Evolutionary conservation across 495 filamentous ascomycete species (phyloP).

Genomic region (Mytilinidion resinicola): DNA sequence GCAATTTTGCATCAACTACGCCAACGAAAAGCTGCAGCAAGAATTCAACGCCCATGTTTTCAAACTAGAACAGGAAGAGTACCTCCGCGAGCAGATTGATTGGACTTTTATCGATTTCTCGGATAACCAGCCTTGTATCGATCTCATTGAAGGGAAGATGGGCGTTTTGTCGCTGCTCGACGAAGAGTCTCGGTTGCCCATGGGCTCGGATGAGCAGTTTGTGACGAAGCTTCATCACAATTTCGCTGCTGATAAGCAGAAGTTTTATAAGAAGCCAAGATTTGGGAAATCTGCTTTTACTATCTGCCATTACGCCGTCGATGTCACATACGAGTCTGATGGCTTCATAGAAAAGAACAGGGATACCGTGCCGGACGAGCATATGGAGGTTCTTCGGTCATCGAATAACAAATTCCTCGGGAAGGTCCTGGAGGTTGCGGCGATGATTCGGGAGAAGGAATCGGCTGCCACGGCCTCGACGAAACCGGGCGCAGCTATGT

Average conservation of each 20-base stretch:
- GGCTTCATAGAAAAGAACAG: constrained; percentile 99
- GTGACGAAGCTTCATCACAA: constrained; percentile 96
- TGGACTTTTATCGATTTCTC: constrained; percentile 99
- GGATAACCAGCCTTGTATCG: constrained; percentile 99
- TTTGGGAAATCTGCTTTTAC: constrained; percentile 98
- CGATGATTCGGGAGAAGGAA: constrained; percentile 85
- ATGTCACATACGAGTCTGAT: constrained; percentile 99
- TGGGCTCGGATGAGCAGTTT: constrained; percentile 96
- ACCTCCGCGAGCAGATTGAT: constrained; percentile 92
- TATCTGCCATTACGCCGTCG: constrained; percentile 96
- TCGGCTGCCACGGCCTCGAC: constrained; percentile 61
- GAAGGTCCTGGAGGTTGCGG: constrained; percentile 78
- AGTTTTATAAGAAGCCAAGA: constrained; percentile 96
- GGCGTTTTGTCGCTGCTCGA: constrained; percentile 89
- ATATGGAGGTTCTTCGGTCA: constrained; percentile 81
- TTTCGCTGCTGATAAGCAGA: constrained; percentile 84
- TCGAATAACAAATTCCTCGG: constrained; percentile 82
- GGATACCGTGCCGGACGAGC: constrained; percentile 97
- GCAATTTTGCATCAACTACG: constrained; percentile 99
- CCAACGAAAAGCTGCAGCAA: constrained; percentile 98
- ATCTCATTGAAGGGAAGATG: constrained; percentile 94
- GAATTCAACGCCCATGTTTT: constrained; percentile 99
- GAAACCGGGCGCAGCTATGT: constrained; percentile 49
- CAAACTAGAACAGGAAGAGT: constrained; percentile 98
- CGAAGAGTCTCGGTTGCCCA: constrained; percentile 92